Evolutionary conservation across 2,329 filamentous ascomycete species (phyloP).

Genomic region (Drechmeria coniospora): DNA sequence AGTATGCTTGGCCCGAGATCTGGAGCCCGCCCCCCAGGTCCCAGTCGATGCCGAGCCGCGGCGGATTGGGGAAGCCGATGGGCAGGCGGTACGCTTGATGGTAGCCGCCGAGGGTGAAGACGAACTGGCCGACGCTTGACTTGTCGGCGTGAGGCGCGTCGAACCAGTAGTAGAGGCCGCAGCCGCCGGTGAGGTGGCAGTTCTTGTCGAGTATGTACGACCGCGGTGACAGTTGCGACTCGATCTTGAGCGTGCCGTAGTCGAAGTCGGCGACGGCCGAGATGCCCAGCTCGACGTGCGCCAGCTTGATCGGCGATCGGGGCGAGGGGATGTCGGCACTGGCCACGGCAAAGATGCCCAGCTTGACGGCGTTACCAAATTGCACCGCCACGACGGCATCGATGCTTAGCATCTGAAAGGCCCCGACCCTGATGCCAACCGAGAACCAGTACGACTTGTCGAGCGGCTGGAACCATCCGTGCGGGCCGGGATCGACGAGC

Average conservation of each 20-base stretch:
- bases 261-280: conserved; percentile 16
- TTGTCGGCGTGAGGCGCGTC: conserved; percentile 7
- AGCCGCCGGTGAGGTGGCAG: conserved; percentile 27
- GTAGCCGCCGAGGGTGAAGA: conserved; percentile 30
- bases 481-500: conserved; percentile 1
- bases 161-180: conserved; percentile 25
- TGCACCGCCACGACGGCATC: conserved; percentile 20
- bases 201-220: conserved; percentile 22
- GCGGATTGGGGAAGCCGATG: conserved; percentile 19
- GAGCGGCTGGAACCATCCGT: conserved; percentile 16
- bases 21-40: conserved; percentile 12
- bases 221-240: conserved; percentile 22
- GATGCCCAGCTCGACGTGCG: conserved; percentile 23
- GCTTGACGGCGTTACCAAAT: conserved; percentile 13
- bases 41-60: conserved; percentile 23
- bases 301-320: conserved; percentile 10
- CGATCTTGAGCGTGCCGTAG: conserved; percentile 18
- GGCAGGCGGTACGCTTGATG: conserved; percentile 21
- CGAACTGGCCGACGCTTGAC: conserved; percentile 20
- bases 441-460: conserved; percentile 21
- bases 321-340: conserved; percentile 13
- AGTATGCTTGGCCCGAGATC: conserved; percentile 26
- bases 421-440: conserved; percentile 19
- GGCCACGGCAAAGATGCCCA: conserved; percentile 19
- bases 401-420: conserved; percentile 21